These are phyloP conservation scores for Hyaloraphidium curvatum DNA, from an alignment of 192 early-diverging fungal genomes.

Conservation along the genomic window DNA sequence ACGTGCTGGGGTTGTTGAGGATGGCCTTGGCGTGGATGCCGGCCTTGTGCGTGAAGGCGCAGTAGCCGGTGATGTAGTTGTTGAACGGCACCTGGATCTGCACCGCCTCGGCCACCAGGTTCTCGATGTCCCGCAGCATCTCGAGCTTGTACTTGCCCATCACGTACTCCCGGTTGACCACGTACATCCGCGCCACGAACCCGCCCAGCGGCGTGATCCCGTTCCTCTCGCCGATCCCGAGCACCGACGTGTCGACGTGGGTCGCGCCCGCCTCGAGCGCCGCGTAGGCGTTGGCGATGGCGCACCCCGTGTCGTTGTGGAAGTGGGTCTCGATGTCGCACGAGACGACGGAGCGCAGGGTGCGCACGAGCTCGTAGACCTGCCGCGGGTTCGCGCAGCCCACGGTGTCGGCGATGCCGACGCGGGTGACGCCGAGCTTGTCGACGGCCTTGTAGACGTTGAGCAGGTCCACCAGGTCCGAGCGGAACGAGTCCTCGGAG, in stretches of 20 bases:
- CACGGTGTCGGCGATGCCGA: constrained; percentile 97
- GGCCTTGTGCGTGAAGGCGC: constrained; percentile 98
- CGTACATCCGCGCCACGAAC: constrained; percentile 87
- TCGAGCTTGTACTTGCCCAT: constrained; percentile 84
- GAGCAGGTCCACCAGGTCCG: constrained; percentile 89
- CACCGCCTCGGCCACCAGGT: constrained; percentile 87
- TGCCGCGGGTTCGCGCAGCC: constrained; percentile 96
- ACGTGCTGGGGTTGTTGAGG: constrained; percentile 94
- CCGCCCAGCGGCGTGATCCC: constrained; percentile 94
- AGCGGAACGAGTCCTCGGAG: constrained; percentile 94
- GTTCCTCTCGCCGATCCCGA: constrained; percentile 97
- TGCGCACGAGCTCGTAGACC: constrained; percentile 93
- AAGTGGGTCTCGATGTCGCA: constrained; percentile 99
- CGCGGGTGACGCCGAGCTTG: constrained; percentile 92
- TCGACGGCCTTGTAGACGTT: constrained; percentile 92
- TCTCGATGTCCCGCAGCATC: constrained; percentile 86
- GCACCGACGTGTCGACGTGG: constrained; percentile 92
- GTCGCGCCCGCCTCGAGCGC: constrained; percentile 94
- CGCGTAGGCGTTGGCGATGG: constrained; percentile 93
- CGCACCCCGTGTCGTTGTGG: constrained; percentile 99
- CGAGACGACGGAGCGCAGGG: constrained; percentile 79
- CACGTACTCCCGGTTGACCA: constrained; percentile 75
- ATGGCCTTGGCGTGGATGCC: constrained; percentile 99
- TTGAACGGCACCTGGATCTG: constrained; percentile 95
- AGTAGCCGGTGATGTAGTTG: constrained; percentile 98